Evolutionary conservation across 2,329 filamentous ascomycete species (phyloP).

Genomic region (Cadophora gregata): DNA sequence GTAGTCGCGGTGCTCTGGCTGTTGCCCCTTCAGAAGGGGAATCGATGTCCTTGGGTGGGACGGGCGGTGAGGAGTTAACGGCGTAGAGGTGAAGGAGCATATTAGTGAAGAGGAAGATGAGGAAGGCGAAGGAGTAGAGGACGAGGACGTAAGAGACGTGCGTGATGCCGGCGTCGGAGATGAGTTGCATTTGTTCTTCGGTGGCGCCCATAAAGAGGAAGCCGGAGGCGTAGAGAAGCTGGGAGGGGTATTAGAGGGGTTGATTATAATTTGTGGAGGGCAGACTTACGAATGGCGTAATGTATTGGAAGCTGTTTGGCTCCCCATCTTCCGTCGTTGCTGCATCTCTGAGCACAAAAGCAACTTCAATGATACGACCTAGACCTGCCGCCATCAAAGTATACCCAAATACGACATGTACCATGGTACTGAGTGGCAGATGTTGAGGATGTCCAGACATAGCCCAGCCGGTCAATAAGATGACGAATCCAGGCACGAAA

Average conservation of each 20-base stretch:
- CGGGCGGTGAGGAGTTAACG: constrained; percentile 53
- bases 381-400: constrained; percentile 90
- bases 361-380: constrained; percentile 86
- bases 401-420: constrained; percentile 91
- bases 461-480: constrained; percentile 90
- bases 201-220: constrained; percentile 98
- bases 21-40: background rate
- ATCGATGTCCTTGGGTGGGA: constrained; percentile 43
- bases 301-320: constrained; percentile 74
- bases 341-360: constrained; percentile 82
- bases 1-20: constrained; percentile 29
- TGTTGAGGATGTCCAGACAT: constrained; percentile 93
- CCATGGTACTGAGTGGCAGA: constrained; percentile 82
- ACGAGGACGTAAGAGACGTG: constrained; percentile 94
- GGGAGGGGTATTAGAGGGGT: constrained; percentile 31
- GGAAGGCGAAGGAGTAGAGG: constrained; percentile 85
- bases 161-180: constrained; percentile 76
- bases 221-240: constrained; percentile 90
- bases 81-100: constrained; percentile 88
- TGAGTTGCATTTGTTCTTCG: constrained; percentile 89
- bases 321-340: constrained; percentile 70
- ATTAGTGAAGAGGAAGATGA: constrained; percentile 89
- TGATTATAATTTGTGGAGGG: background rate
- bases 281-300: constrained; percentile 70
- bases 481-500: constrained; percentile 88